Conservation (phyloP, 495 filamentous ascomycete species). For the Annulohypoxylon nitens region DNA sequence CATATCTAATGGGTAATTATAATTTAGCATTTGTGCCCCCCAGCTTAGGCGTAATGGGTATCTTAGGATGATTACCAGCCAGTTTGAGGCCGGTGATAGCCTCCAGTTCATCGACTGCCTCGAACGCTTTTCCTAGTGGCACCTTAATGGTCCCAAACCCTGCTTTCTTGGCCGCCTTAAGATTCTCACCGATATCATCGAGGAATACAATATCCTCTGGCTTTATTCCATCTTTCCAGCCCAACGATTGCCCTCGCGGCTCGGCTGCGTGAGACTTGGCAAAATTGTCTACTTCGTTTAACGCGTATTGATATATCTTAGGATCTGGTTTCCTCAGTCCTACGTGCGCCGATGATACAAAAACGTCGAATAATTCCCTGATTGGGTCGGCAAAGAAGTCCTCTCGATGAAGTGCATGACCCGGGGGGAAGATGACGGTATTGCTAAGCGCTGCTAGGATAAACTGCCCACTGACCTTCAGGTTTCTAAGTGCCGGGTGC, state of each 20-base stretch:
- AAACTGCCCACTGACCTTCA: constrained; percentile 73
- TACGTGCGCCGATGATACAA: constrained; percentile 85
- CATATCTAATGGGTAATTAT: constrained; percentile 32
- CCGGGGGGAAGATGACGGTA: constrained; percentile 82
- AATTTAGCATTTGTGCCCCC: constrained; percentile 55
- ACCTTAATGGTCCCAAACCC: constrained; percentile 91
- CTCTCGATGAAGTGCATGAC: constrained; percentile 66
- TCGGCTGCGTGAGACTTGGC: constrained; percentile 60
- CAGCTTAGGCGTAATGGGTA: constrained; percentile 56
- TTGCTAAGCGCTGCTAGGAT: constrained; percentile 89
- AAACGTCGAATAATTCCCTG: constrained; percentile 79
- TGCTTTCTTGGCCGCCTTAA: constrained; percentile 79
- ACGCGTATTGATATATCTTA: constrained; percentile 80
- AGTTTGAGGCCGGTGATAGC: constrained; percentile 63
- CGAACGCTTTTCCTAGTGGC: constrained; percentile 77
- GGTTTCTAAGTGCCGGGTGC: constrained; percentile 81
- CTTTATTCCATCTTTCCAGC: constrained; percentile 65
- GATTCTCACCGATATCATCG: constrained; percentile 96
- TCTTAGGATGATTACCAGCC: constrained; percentile 60
- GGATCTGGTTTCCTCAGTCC: constrained; percentile 90
- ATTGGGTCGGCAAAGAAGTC: constrained; percentile 62
- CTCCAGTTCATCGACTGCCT: constrained; percentile 72
- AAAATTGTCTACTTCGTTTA: constrained; percentile 72
- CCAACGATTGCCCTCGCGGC: constrained; percentile 56
- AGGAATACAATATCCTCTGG: constrained; percentile 84